Evolutionary conservation across 139 green algal species (phyloP).

Genomic region (Micromonas pusilla): DNA sequence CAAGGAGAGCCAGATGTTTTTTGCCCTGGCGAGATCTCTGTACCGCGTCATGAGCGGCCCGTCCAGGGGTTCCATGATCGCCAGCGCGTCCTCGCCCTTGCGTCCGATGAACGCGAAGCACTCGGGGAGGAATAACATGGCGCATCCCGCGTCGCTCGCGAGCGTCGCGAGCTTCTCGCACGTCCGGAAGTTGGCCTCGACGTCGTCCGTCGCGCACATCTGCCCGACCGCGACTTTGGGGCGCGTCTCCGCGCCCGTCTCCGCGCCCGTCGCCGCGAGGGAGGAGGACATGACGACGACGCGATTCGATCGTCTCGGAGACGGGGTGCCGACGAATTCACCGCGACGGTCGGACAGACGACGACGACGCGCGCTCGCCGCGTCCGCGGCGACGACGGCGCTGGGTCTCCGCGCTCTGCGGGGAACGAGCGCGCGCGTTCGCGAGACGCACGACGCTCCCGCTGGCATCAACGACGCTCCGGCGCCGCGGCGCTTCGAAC

Average conservation of each 20-base stretch:
- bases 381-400: too few species aligned
- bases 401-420: too few species aligned
- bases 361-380: too few species aligned
- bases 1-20: constrained; percentile 78
- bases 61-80: constrained; percentile 61
- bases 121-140: constrained; percentile 90
- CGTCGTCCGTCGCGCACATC: not conserved
- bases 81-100: constrained; percentile 51
- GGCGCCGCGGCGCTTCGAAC: too few species aligned
- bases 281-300: too few species aligned
- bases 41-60: constrained; percentile 65
- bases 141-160: constrained; percentile 35
- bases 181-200: not conserved
- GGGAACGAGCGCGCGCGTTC: too few species aligned
- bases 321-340: too few species aligned
- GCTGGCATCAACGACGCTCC: too few species aligned
- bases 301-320: too few species aligned
- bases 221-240: not conserved
- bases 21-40: constrained; percentile 58
- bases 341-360: too few species aligned
- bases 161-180: not conserved
- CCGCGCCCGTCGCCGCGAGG: not conserved
- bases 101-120: constrained; percentile 83
- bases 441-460: too few species aligned
- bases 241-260: not conserved